Conservation (phyloP, 345 rosid species). For the Hibiscus syriacus region DNA sequence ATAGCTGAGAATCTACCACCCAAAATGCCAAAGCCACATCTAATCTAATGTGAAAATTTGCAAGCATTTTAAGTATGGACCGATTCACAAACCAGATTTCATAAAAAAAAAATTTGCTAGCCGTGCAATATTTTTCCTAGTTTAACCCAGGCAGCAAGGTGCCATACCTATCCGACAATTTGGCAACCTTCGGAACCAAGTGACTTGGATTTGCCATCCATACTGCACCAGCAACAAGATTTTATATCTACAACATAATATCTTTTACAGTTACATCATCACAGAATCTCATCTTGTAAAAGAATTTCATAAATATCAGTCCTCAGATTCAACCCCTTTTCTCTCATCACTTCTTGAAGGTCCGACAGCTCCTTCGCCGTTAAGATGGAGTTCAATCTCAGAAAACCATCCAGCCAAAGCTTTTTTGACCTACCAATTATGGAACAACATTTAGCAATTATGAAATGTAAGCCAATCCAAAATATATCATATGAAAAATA, state of each 20-base stretch:
- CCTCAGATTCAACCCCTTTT: slow-evolving; percentile 82
- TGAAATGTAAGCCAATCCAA: not conserved
- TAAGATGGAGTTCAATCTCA: slow-evolving; percentile 46
- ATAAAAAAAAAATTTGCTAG: too few relatives aligned
- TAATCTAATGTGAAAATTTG: too few relatives aligned
- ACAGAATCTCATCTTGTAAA: slow-evolving; percentile 49
- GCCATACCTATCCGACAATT: too few relatives aligned
- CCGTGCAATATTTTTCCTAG: too few relatives aligned
- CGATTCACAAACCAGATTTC: too few relatives aligned
- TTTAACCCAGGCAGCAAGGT: too few relatives aligned
- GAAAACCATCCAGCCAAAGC: slow-evolving; percentile 91
- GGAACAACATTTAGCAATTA: not conserved
- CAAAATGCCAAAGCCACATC: too few relatives aligned
- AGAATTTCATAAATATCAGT: slow-evolving; percentile 97
- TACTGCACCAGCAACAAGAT: not conserved
- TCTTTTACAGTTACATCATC: not conserved
- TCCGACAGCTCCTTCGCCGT: slow-evolving; percentile 82
- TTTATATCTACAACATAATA: not conserved
- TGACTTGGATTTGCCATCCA: not conserved
- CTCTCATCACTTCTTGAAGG: slow-evolving; percentile 95
- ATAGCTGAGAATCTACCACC: too few relatives aligned
- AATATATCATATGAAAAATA: too few relatives aligned
- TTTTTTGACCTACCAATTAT: slow-evolving; percentile 63
- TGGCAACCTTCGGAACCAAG: too few relatives aligned
- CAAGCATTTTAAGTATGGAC: too few relatives aligned